Evolutionary conservation across 2,329 filamentous ascomycete species (phyloP).

Genomic region (Thyridium curvatum): DNA sequence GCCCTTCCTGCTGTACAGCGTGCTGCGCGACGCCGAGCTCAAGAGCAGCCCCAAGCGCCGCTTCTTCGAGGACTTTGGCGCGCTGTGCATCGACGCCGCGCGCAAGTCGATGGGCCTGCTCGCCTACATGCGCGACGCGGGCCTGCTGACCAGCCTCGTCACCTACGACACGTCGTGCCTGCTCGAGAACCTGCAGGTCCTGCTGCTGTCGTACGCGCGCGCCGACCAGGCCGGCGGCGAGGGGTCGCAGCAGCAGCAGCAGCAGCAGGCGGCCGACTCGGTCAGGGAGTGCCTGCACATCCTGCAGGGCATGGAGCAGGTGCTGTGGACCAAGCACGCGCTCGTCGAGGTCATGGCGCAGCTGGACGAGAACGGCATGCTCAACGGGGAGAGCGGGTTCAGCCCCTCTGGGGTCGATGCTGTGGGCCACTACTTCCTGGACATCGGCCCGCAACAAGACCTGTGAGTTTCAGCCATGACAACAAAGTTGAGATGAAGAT

Average conservation of each 20-base stretch:
- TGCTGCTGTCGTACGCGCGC: conserved; percentile 12
- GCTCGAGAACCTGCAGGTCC: conserved; percentile 17
- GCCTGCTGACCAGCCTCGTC: conserved; percentile 14
- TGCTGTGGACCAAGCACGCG: conserved; percentile 15
- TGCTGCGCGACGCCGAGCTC: conserved; percentile 5
- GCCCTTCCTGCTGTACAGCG: conserved; percentile 24
- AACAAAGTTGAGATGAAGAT: neutral
- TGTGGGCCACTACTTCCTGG: conserved; percentile 10
- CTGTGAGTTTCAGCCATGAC: conserved; percentile 3
- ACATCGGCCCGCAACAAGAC: conserved; percentile 10
- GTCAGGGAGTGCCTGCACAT: conserved; percentile 12
- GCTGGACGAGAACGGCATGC: conserved; percentile 13
- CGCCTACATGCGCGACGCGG: conserved; percentile 10
- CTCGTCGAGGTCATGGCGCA: conserved; percentile 17
- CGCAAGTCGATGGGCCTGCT: conserved; percentile 11
- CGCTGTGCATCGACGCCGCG: conserved; percentile 14
- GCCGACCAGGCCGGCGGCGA: neutral
- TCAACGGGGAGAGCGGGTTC: conserved; percentile 11
- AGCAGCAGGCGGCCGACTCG: conserved; percentile 2
- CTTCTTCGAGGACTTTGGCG: conserved; percentile 12
- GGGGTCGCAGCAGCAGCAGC: conserved; percentile 2
- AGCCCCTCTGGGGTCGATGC: conserved; percentile 9
- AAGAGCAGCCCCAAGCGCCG: conserved; percentile 10
- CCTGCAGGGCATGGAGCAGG: conserved; percentile 18
- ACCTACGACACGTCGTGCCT: conserved; percentile 13